Percentiles rank a stretch among this genome's conserved stretches.
These are phyloP conservation scores for Pseudofabraea citricarpa DNA, from an alignment of 2,329 filamentous ascomycete genomes.

Conservation along the genomic window DNA sequence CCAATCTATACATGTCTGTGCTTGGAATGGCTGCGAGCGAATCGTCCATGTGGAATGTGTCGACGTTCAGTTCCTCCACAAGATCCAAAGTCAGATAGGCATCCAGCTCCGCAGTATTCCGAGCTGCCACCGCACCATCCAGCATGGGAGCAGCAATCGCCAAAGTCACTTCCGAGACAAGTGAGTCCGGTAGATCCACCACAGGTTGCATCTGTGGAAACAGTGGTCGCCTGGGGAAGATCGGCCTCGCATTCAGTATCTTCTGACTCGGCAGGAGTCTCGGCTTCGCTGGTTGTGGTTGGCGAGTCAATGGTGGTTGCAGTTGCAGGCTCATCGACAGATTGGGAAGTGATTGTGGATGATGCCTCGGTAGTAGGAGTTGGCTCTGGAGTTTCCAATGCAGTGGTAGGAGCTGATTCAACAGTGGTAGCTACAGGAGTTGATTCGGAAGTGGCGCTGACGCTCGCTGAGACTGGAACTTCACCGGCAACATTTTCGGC, in stretches of 20 bases:
- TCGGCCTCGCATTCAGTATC: too few species aligned
- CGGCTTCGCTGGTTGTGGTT: neutral
- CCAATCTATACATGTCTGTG: too few species aligned
- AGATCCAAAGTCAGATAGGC: constrained; percentile 31
- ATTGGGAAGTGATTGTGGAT: constrained; percentile 15
- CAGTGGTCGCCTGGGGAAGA: neutral
- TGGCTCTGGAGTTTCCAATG: neutral
- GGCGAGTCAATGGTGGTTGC: neutral
- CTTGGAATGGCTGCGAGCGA: too few species aligned
- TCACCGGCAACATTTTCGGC: constrained; percentile 20
- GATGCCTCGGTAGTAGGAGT: constrained; percentile 22
- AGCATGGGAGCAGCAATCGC: constrained; percentile 38
- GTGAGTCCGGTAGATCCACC: constrained; percentile 35
- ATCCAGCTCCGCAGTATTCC: constrained; percentile 32
- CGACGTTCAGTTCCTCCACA: too few species aligned
- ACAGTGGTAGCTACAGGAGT: too few species aligned
- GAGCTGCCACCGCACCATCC: constrained; percentile 34
- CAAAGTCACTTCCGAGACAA: constrained; percentile 36
- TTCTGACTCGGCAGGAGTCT: too few species aligned
- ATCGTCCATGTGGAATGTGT: too few species aligned
- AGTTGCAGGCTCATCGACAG: too few species aligned
- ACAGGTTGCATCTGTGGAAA: constrained; percentile 30
- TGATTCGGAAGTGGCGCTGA: neutral
- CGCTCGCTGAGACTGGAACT: too few species aligned
- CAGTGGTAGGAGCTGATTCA: too few species aligned